These are phyloP conservation scores for Hymenoscyphus repandus DNA, from an alignment of 2,329 filamentous ascomycete genomes.

Conservation along the genomic window DNA sequence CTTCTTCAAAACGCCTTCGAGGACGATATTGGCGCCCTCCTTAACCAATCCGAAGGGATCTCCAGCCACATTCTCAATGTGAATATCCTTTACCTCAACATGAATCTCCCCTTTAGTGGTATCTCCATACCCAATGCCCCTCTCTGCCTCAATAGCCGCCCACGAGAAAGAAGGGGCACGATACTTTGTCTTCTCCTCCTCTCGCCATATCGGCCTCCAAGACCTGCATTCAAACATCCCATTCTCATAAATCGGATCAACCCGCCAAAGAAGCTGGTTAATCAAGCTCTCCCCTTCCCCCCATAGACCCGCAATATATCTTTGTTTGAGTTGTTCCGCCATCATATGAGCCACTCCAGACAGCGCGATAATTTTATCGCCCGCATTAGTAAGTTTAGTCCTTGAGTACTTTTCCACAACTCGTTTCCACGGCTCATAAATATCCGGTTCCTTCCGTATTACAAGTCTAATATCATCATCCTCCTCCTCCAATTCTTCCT, in stretches of 20 bases:
- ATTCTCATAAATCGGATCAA: conserved; percentile 7
- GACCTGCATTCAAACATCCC: conserved; percentile 6
- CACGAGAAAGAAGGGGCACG: conserved; percentile 14
- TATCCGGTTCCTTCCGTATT: background rate
- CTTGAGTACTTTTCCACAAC: conserved; percentile 10
- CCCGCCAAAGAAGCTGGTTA: conserved; percentile 7
- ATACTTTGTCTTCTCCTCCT: background rate
- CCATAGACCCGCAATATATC: conserved; percentile 6
- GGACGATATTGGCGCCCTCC: conserved; percentile 2
- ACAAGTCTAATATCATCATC: background rate
- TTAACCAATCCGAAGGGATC: conserved; percentile 7
- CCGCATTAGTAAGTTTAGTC: background rate
- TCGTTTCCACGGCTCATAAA: conserved; percentile 8
- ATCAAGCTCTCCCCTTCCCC: background rate
- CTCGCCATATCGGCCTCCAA: background rate
- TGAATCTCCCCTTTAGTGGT: conserved; percentile 2
- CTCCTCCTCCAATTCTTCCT: background rate
- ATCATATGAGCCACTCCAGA: conserved; percentile 9
- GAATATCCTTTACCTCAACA: background rate
- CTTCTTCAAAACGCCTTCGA: conserved; percentile 7
- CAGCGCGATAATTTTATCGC: conserved; percentile 6
- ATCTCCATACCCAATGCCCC: conserved; percentile 9
- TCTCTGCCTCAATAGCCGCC: conserved; percentile 11
- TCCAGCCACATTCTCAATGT: conserved; percentile 2
- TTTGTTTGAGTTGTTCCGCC: background rate